Evolutionary conservation across 495 filamentous ascomycete genomes (phyloP), one percentile per base, ranked within the genome.

Genomic region (Penicillium cosmopolitanum): DNA sequence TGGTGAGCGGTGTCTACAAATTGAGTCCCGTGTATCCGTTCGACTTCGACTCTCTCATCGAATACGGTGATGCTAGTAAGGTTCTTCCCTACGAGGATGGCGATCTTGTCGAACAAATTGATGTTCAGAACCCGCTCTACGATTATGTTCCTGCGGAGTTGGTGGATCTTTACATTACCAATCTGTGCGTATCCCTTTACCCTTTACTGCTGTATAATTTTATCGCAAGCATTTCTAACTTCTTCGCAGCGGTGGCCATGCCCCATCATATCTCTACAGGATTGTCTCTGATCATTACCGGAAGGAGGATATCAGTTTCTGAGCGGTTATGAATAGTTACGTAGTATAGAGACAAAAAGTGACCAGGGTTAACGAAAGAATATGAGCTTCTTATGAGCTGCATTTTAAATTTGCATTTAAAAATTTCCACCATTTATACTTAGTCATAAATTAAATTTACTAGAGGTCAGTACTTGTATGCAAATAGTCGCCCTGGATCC

Each of bases 81-180:
- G 87, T 90, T 50, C 83, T 94, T 40, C 76, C 77, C 35, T 96
- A 87, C 66, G 83, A 89, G 44, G 87, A 96, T 51, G 90, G 89
- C 6, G 79, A 84, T 23, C 77, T 93, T 55, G 85, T 95, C 50
- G 85, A 90, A 8, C 83, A 86, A 65, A 82, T 95, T 43, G 87
- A 92, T 60, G 83, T 96, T 1, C 84, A 87, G 59, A 95, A 93
- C 72, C 91, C 91, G 10, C 66, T 93, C 19, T 89, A 86, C 51
- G 93, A 96, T 66, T 94, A 92, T 66, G 85, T 97, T 11, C 87
- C 89, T 2, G 84, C 89, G 8, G 89, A 94, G 56, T 73, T 93
- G 56, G 84, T 97, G 31, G 89, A 95, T 66, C 84, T 95, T 36
- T 96, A 96, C 68, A 89, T 97, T 61, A 96, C 93, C 10, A 97